Conservation (phyloP, 2,329 filamentous ascomycete species). For the Alternaria ventricosa region DNA sequence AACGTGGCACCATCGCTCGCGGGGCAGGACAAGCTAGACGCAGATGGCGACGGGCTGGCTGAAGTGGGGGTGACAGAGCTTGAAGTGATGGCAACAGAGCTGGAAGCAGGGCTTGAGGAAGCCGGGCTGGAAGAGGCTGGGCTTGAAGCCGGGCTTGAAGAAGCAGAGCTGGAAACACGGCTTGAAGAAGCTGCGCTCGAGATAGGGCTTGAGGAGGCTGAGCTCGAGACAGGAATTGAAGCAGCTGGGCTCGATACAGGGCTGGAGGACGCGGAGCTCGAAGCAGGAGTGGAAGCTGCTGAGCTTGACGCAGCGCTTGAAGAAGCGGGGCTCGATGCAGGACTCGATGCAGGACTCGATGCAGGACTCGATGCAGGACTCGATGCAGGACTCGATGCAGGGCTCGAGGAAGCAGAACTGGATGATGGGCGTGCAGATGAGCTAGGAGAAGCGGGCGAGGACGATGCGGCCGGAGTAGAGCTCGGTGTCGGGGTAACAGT, state of each 20-base stretch:
- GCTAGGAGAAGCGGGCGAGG: not conserved
- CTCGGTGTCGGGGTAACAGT: not conserved
- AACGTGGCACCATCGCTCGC: conserved; percentile 7
- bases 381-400: not conserved
- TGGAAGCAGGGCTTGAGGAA: not conserved
- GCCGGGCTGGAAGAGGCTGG: not conserved
- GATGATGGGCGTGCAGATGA: not conserved
- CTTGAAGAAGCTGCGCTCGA: not conserved
- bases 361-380: not conserved
- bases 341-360: not conserved
- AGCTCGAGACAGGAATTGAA: not conserved
- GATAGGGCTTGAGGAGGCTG: not conserved
- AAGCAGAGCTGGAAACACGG: not conserved
- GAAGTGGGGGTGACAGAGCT: conserved; percentile 1
- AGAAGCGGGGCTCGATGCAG: not conserved
- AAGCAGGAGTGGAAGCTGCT: not conserved
- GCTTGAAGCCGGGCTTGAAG: not conserved
- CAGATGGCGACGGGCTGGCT: not conserved
- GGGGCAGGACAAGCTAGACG: conserved; percentile 11
- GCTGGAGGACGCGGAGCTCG: not conserved
- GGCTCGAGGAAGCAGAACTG: not conserved
- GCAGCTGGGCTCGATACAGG: not conserved
- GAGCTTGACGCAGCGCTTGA: not conserved
- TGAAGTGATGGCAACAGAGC: not conserved
- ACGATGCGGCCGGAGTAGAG: not conserved